These are phyloP conservation scores for Boletus pseudopeckii DNA, from an alignment of 768 basidiomycete species.

Conservation along the genomic window DNA sequence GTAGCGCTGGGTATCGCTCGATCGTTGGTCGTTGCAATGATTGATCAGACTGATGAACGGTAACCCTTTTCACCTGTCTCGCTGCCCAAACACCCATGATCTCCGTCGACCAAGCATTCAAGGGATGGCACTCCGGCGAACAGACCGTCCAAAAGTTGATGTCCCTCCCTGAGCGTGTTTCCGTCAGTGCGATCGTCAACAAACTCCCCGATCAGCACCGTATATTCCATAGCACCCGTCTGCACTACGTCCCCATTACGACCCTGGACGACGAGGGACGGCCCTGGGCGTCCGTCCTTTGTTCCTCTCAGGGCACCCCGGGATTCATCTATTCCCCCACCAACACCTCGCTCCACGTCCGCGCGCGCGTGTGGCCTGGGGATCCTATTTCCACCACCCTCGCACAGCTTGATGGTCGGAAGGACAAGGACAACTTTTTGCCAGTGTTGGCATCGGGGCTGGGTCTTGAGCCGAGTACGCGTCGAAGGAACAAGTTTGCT, in stretches of 20 bases:
- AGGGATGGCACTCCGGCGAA: slow-evolving; percentile 44
- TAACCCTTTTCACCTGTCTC: not conserved
- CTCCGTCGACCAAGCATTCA: slow-evolving; percentile 20
- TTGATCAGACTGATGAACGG: not conserved
- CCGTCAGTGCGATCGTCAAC: slow-evolving; percentile 22
- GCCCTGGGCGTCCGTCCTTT: slow-evolving; percentile 34
- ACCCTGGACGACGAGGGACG: slow-evolving; percentile 31
- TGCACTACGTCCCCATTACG: slow-evolving; percentile 32
- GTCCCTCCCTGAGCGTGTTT: slow-evolving; percentile 21
- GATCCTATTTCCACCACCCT: slow-evolving; percentile 50
- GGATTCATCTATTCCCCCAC: slow-evolving; percentile 29
- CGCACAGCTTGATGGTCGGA: slow-evolving; percentile 4
- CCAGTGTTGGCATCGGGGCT: slow-evolving; percentile 47
- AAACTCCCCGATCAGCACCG: slow-evolving; percentile 32
- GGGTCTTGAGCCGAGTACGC: slow-evolving; percentile 54
- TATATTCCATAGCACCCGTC: slow-evolving; percentile 28
- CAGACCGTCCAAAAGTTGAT: slow-evolving; percentile 26
- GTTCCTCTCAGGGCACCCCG: slow-evolving; percentile 23
- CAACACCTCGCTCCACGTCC: slow-evolving; percentile 19
- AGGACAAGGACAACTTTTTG: slow-evolving; percentile 4
- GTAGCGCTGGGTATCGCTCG: not conserved
- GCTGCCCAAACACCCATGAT: not conserved
- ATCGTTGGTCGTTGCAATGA: not conserved
- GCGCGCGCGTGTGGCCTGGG: slow-evolving; percentile 36
- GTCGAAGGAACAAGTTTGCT: slow-evolving; percentile 62